These are phyloP conservation scores for Metarhizium album DNA, from an alignment of 2,329 filamentous ascomycete species.

Conservation along the genomic window DNA sequence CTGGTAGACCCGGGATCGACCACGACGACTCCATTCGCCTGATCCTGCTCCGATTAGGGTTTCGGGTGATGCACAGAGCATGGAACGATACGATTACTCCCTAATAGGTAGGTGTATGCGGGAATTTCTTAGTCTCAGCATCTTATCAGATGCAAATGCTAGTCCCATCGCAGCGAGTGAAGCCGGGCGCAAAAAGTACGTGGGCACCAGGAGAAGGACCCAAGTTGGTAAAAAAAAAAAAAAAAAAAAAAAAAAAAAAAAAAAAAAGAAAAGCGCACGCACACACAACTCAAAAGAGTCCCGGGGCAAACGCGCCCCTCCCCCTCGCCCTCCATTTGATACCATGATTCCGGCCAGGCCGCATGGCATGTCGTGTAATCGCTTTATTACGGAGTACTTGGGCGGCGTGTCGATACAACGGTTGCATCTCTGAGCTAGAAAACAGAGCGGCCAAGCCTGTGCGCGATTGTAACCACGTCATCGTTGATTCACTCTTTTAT, in stretches of 20 bases:
- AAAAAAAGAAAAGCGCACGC: too few relatives aligned
- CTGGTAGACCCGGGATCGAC: neutral
- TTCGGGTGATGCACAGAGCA: neutral
- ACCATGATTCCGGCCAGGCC: slow-evolving; percentile 5
- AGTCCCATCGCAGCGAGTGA: neutral
- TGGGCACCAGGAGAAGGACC: neutral
- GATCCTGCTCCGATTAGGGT: neutral
- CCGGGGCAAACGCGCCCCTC: neutral
- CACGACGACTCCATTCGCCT: neutral
- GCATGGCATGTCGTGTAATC: too few relatives aligned
- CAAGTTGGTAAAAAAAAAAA: neutral
- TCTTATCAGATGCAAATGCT: slow-evolving; percentile 1
- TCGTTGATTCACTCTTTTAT: too few relatives aligned
- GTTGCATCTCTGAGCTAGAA: neutral
- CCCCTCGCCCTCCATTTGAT: neutral
- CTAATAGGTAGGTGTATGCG: neutral
- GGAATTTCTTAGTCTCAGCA: neutral
- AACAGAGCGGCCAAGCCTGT: neutral
- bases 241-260: too few relatives aligned
- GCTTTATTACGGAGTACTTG: too few relatives aligned
- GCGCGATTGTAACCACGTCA: too few relatives aligned
- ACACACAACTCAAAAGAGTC: too few relatives aligned
- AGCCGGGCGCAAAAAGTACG: neutral
- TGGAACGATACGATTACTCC: neutral
- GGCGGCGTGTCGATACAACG: neutral